Evolutionary conservation across 1,284 basidiomycete genomes (phyloP), one percentile per base, ranked within the genome.

Genomic region (Ceratobasidium papillatum): DNA sequence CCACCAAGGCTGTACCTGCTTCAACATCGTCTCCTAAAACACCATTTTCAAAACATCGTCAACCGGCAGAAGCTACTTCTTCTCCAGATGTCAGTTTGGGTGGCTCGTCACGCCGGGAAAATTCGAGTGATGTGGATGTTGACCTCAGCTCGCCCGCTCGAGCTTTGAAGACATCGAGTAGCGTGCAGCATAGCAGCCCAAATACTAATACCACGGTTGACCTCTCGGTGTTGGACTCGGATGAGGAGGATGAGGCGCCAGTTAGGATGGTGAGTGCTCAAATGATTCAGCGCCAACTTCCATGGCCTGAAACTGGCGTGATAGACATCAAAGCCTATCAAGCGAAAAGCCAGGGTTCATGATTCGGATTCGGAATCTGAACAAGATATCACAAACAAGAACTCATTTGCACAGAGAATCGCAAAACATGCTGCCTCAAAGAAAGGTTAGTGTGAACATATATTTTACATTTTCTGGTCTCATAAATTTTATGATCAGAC

Each of bases 351-450:
- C 36, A 58, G 41, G 43, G 68, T 71, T 45, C 68, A 71, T 17
- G 68, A 71, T 61, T 71, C 68, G 22, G 68, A 61, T n/a, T 71
- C 68, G 3, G 68, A 68, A n/a, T 54, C 49, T 30, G 51, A 68
- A 25, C 41, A 43, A 43, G 52, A 54, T 58, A 51, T 32, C 56
- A 61, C 54, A 56, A 61, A 34, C 34, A 43, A 56, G 36, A 43
- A 8, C n/a, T 71, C 54, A 38, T 71, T 71, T 71, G n/a, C 54
- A 25, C 68, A 71, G 45, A 59, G 54, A 43, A 61, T 71, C 49
- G 68, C 68, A 51, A 71, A 71, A 34, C 68, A 71, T 25, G 68
- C 68, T 32, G 68, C 68, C n/a, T 43, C 68, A 19, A 71, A 58
- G 30, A 52, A 69, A 69, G 68, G 56, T 58, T 1, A 47, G 38